phyloP scores from a whole-genome alignment of 202 grass and related monocot species.

The Hordeum pubiflorum region DNA sequence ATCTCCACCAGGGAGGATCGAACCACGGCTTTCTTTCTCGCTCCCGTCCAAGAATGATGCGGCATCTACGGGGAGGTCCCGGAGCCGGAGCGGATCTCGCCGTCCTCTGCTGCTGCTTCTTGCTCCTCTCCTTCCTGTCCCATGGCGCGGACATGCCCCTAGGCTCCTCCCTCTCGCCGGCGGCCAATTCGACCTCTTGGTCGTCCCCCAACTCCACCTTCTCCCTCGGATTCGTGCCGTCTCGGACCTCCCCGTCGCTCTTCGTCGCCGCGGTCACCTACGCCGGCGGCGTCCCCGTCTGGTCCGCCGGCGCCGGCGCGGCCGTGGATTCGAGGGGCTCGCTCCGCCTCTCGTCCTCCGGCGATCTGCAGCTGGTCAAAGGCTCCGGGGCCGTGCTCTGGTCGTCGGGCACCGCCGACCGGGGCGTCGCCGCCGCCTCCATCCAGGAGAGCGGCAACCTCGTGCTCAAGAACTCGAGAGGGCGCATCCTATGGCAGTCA shows the following conservation, averaged over 20 bases:
- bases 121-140: constrained; percentile 29
- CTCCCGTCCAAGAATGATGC: constrained; percentile 29
- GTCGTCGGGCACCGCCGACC: constrained; percentile 41
- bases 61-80: neutral
- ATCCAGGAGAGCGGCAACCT: constrained; percentile 57
- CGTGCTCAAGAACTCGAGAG: constrained; percentile 38
- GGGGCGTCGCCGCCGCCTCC: constrained; percentile 37
- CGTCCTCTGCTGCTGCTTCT: neutral
- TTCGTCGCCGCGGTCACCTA: constrained; percentile 61
- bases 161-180: constrained; percentile 51
- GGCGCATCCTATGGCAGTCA: constrained; percentile 48
- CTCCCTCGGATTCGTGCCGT: constrained; percentile 49
- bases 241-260: constrained; percentile 43
- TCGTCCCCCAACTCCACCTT: constrained; percentile 40
- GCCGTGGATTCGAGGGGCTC: constrained; percentile 55
- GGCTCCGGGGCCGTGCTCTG: constrained; percentile 53
- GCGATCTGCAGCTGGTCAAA: constrained; percentile 66
- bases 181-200: constrained; percentile 38
- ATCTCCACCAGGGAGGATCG: too few species aligned
- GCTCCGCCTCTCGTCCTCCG: constrained; percentile 45
- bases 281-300: constrained; percentile 48
- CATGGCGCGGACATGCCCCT: constrained; percentile 42
- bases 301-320: constrained; percentile 46
- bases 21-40: neutral
- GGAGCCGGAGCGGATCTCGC: neutral